Base-by-base conservation (phyloP, 192 early-diverging fungal genomes). In the Funneliformis mosseae region DNA sequence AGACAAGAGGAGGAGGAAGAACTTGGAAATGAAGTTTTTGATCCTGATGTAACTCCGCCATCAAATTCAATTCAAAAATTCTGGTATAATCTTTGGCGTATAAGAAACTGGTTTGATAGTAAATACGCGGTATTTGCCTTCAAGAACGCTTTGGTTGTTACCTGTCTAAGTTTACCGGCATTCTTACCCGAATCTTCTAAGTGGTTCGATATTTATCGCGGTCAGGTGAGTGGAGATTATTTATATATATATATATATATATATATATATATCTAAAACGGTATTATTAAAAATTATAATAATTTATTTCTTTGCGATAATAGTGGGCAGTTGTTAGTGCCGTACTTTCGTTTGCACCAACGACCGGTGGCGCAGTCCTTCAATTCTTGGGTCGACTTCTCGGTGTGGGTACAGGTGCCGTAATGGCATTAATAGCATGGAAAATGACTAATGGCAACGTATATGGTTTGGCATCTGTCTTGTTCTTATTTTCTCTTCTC, bases 311-410 rank as follows among this genome's bases (percentile, higher is more conserved):
- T 8, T n/a, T n/a, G 10, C 11, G 28, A 66, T 27, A 33, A 66
- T n/a, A 70, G 73, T 85, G 84, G 84, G 80, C 84, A 10, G 74
- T 76, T 8, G 69, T 85, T 7, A 83, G 80, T 14, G 84, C 83
- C 0, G 59, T 85, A 21, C 71, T 83, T 45, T 83, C 83, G 74
- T 83, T 85, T 74, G 77, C 83, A 33, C 84, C 84, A 10, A 79
- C 80, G 12, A 77, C 81, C 23, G 84, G 84, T 3, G 83, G 84
- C 9, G 81, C 70, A 14, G 66, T 83, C 21, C 83, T 85, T 77
- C 83, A 81, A 81, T 84, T 83, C 11, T 79, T 85, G 70, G 80
- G 75, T 43, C 69, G 84, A 25, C 68, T 78, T 10, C 1, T 79
- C 27, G 84, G 84, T 45, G 81, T 83, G 7, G 60, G 76, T 55